Evolutionary conservation across 345 rosid species (phyloP), one percentile per base, ranked within the genome.

Genomic region (Anastatica hierochuntica): DNA sequence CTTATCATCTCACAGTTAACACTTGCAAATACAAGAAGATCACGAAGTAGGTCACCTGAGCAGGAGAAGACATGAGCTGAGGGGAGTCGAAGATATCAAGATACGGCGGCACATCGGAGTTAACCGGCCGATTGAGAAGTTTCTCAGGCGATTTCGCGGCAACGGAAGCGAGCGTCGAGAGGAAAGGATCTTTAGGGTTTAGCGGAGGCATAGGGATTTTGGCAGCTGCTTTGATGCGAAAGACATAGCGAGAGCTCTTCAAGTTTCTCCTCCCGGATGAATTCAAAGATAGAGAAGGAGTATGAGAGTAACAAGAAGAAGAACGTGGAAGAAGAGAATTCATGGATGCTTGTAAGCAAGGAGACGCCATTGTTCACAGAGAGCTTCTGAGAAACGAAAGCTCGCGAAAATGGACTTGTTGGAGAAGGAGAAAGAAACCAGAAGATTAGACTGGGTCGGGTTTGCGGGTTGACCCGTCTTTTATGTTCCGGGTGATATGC

Each of bases 161-260:
- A 10, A 68, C 72, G 6, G 83, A 67, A 31, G 95, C 81, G 27
- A 87, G 78, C 30, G 59, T 79, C 8, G 78, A 60, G 4, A 86
- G 77, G 46, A 87, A 87, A 3, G 87, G 83, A 71, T 84, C 98
- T 10, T 79, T 80, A 15, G 95, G 89, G 78, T 90, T 79, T 2
- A 79, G 2, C 1, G 90, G 88, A 24, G 94, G 82, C 66, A 75
- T 67, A 16, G 84, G 88, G 58, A 83, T 75, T 60, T 73, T 76
- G 13, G 86, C 76, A 2, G 90, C 53, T 46, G 53, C 51, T 71
- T 45, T 67, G 37, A 72, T 70, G 43, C 64, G 56, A 52, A 73
- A 49, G n/a, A n/a, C n/a, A n/a, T n/a, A n/a, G 40, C 58, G 57
- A 24, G 16, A 58, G 70, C 59, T 57, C 67, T 58, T 74, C 37